These are phyloP conservation scores for Alternaria dauci DNA, from an alignment of 2,329 filamentous ascomycete genomes.

Conservation along the genomic window DNA sequence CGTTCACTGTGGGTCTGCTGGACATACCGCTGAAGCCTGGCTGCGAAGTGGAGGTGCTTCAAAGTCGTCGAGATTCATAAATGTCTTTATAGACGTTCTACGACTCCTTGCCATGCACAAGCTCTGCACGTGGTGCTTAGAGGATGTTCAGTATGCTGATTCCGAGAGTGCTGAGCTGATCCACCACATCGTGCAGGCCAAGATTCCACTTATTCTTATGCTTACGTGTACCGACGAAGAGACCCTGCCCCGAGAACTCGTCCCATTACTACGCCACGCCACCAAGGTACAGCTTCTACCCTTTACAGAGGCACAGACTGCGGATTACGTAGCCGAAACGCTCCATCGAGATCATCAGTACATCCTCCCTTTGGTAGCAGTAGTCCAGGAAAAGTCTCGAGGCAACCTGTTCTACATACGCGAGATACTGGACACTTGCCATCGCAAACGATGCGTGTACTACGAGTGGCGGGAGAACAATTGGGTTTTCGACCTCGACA, in stretches of 20 bases:
- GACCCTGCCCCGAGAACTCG: conserved; percentile 48
- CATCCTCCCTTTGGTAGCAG: conserved; percentile 78
- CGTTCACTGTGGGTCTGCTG: conserved; percentile 48
- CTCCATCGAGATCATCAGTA: conserved; percentile 77
- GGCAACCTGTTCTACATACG: conserved; percentile 92
- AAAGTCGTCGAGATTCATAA: conserved; percentile 77
- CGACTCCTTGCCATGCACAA: conserved; percentile 83
- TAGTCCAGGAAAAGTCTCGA: conserved; percentile 86
- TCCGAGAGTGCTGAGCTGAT: conserved; percentile 86
- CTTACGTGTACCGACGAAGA: conserved; percentile 66
- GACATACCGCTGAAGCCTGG: conserved; percentile 56
- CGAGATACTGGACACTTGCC: conserved; percentile 87
- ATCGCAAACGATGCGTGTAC: conserved; percentile 87
- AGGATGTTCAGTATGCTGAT: conserved; percentile 91
- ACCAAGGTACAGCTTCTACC: conserved; percentile 77
- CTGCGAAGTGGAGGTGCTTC: conserved; percentile 55
- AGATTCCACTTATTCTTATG: conserved; percentile 74
- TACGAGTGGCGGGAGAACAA: conserved; percentile 84
- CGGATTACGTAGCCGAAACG: conserved; percentile 82
- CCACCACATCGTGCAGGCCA: conserved; percentile 77
- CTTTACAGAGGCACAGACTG: conserved; percentile 79
- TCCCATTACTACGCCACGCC: conserved; percentile 46
- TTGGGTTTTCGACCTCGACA: conserved; percentile 85
- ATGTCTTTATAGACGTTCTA: conserved; percentile 86
- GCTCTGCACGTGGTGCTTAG: conserved; percentile 86